These are phyloP conservation scores for Hymenoscyphus albidus DNA, from an alignment of 2,329 filamentous ascomycete genomes.

Conservation along the genomic window DNA sequence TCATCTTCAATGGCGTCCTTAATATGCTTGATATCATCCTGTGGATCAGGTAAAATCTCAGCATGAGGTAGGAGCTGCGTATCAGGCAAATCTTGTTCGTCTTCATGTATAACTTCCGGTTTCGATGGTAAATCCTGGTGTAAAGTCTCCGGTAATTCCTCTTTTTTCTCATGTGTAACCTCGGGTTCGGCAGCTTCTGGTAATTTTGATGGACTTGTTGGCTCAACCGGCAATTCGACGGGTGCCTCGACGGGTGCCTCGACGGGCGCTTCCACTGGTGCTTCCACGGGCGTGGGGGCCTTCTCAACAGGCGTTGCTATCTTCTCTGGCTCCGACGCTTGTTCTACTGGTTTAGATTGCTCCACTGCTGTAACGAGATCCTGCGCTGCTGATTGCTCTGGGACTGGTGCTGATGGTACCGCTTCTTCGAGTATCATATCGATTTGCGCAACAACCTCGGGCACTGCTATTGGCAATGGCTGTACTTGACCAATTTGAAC, in stretches of 20 bases:
- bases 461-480: constrained; percentile 2
- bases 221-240: background rate
- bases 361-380: background rate
- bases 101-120: background rate
- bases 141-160: background rate
- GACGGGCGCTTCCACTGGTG: constrained; percentile 1
- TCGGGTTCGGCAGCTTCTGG: background rate
- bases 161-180: background rate
- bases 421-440: background rate
- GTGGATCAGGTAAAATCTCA: background rate
- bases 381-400: background rate
- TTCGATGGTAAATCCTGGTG: background rate
- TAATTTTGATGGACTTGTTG: background rate
- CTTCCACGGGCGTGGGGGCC: background rate
- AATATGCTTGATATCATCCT: background rate
- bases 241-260: background rate
- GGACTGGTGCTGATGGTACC: background rate
- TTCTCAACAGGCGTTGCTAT: constrained; percentile 1
- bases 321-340: background rate
- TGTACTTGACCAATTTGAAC: constrained; percentile 12
- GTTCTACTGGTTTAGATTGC: background rate
- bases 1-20: constrained; percentile 18
- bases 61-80: background rate
- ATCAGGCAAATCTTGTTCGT: background rate
- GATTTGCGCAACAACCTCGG: background rate